These are phyloP conservation scores for Physcia stellaris DNA, from an alignment of 495 filamentous ascomycete genomes.

Conservation along the genomic window DNA sequence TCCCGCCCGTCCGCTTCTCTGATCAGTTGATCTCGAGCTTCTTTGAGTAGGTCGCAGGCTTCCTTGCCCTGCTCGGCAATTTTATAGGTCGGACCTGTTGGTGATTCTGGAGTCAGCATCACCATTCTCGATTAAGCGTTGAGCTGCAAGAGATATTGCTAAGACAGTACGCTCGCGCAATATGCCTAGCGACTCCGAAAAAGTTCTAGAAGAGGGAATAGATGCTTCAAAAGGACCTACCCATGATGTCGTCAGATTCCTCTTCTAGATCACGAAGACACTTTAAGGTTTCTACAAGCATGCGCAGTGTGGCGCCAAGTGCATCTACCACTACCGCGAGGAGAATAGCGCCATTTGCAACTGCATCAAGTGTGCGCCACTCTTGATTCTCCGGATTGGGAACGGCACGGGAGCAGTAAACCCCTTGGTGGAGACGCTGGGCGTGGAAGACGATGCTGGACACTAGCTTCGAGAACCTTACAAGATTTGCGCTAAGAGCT, in stretches of 20 bases:
- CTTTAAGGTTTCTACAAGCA: constrained; percentile 4
- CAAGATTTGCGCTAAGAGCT: neutral
- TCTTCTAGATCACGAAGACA: neutral
- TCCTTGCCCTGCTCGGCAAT: neutral
- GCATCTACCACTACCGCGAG: constrained; percentile 7
- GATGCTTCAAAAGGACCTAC: no score
- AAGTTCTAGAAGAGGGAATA: no score
- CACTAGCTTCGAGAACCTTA: neutral
- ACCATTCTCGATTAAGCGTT: no score
- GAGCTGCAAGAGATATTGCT: no score
- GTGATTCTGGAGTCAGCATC: no score
- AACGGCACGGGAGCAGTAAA: constrained; percentile 1
- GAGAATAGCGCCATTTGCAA: constrained; percentile 3
- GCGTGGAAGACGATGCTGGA: neutral
- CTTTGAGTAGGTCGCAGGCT: constrained; percentile 1
- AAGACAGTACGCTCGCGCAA: no score
- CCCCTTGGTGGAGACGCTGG: constrained; percentile 4
- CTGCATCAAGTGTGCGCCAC: neutral
- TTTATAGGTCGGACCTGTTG: neutral
- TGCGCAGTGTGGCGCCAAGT: constrained; percentile 3
- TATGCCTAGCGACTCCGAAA: no score
- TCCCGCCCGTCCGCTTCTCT: constrained; percentile 4
- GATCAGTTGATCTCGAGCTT: constrained; percentile 7
- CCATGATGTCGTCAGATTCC: neutral
- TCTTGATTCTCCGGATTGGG: neutral